Percentiles rank a stretch among this genome's conserved stretches.
Conservation (phyloP, 345 rosid species). For the Stellera chamaejasme region DNA sequence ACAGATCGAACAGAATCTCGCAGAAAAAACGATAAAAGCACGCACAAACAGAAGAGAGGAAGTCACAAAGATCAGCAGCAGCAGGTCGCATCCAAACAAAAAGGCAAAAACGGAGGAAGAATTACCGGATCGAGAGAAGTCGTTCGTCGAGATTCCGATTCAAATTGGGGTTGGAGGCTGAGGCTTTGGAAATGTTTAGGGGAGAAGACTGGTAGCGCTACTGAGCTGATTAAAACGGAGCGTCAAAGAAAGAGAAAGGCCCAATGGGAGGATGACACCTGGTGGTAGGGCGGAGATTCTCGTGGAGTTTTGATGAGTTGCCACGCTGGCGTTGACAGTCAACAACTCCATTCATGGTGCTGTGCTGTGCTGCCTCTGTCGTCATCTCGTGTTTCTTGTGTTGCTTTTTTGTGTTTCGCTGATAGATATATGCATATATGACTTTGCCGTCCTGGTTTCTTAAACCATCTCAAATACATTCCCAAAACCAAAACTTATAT, state of each 20-base stretch:
- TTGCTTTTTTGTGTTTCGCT: no score
- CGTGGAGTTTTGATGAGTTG: slow-evolving; percentile 8
- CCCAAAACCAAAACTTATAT: no score
- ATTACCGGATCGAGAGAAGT: slow-evolving; percentile 7
- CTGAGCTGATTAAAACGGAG: neutral
- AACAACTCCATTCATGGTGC: neutral
- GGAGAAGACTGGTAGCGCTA: neutral
- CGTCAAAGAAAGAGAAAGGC: slow-evolving; percentile 4
- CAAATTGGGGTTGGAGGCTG: neutral
- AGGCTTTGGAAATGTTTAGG: neutral
- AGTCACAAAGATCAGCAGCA: slow-evolving; percentile 16
- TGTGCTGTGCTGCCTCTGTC: no score
- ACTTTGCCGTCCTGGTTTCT: no score
- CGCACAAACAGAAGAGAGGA: slow-evolving; percentile 2
- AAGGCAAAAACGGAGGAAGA: neutral
- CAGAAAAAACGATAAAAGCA: neutral
- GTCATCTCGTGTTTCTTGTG: no score
- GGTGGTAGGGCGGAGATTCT: slow-evolving; percentile 19
- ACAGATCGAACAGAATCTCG: neutral
- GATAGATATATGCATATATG: no score
- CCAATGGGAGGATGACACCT: slow-evolving; percentile 34
- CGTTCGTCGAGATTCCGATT: neutral
- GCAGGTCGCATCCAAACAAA: neutral
- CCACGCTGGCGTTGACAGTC: slow-evolving; percentile 28
- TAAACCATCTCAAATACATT: no score